These are phyloP conservation scores for Aspergillus flavus DNA, from an alignment of 2,329 filamentous ascomycete genomes.

Conservation along the genomic window DNA sequence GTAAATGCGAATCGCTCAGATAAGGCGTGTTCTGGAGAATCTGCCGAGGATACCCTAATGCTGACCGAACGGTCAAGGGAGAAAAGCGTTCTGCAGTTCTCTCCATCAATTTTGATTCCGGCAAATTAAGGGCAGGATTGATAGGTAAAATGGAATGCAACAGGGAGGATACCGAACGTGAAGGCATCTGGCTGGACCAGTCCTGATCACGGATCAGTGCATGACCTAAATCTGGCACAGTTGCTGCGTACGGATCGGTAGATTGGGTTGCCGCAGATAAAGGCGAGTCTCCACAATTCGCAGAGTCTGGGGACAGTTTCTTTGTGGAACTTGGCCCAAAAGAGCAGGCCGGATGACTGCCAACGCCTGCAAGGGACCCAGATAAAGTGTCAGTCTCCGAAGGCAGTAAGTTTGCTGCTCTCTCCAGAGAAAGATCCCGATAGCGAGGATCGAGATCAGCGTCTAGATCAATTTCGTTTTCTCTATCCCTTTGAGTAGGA, in stretches of 20 bases:
- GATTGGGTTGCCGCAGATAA: constrained; percentile 19
- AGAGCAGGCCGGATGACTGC: constrained; percentile 23
- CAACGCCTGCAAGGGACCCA: constrained; percentile 28
- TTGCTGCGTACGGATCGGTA: constrained; percentile 13
- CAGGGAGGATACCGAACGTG: constrained; percentile 26
- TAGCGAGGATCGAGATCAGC: constrained; percentile 17
- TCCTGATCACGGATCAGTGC: constrained; percentile 16
- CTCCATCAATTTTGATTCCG: constrained; percentile 11
- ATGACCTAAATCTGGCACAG: constrained; percentile 17
- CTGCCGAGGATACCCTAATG: constrained; percentile 14
- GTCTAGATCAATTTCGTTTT: constrained; percentile 23
- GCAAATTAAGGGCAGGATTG: constrained; percentile 29
- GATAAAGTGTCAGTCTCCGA: constrained; percentile 15
- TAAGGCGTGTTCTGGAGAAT: constrained; percentile 15
- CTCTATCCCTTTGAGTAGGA: constrained; percentile 10
- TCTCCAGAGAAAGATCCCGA: constrained; percentile 9
- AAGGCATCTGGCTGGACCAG: constrained; percentile 15
- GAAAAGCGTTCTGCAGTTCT: constrained; percentile 13
- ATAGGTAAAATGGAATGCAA: constrained; percentile 36
- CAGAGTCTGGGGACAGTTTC: constrained; percentile 11
- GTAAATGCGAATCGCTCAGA: constrained; percentile 28
- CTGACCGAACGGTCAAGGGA: constrained; percentile 13
- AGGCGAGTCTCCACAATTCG: constrained; percentile 17
- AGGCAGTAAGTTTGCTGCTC: constrained; percentile 8
- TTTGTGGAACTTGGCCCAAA: constrained; percentile 13